Evolutionary conservation across 2,329 filamentous ascomycete genomes (phyloP).

Genomic region (Cercospora nicotianae): DNA sequence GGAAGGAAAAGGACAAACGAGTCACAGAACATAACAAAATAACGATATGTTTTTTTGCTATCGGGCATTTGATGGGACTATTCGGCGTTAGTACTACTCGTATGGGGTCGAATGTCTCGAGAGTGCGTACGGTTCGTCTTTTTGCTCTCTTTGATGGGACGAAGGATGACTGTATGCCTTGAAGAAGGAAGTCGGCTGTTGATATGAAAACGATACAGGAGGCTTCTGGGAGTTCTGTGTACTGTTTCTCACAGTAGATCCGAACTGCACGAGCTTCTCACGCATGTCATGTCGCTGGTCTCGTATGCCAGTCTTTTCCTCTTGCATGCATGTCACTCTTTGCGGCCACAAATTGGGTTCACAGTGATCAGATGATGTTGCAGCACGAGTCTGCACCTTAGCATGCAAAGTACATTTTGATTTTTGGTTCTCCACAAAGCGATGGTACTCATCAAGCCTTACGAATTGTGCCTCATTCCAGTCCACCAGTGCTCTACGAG

Average conservation of each 20-base stretch:
- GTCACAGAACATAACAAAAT: conserved; percentile 11
- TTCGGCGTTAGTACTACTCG: conserved; percentile 1
- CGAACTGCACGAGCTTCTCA: conserved; percentile 24
- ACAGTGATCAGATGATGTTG: too few relatives aligned
- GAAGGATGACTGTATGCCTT: conserved; percentile 13
- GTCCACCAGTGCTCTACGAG: background rate
- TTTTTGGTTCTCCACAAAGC: background rate
- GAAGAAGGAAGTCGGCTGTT: conserved; percentile 24
- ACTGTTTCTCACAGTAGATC: conserved; percentile 21
- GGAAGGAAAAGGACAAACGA: conserved; percentile 5
- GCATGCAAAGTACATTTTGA: background rate
- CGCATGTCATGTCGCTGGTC: background rate
- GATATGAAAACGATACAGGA: conserved; percentile 19
- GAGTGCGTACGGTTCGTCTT: conserved; percentile 12
- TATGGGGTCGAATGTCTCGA: conserved; percentile 24
- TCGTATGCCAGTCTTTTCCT: background rate
- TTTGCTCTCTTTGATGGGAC: background rate
- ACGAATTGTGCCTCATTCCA: background rate
- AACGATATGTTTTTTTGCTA: conserved; percentile 12
- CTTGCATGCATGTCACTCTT: background rate
- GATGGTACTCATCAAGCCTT: background rate
- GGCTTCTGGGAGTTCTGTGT: conserved; percentile 19
- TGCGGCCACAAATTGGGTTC: too few relatives aligned
- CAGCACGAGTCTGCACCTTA: too few relatives aligned
- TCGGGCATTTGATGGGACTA: conserved; percentile 3